Percentiles rank a stretch among this genome's conserved stretches.
These are phyloP conservation scores for Annulohypoxylon moriforme DNA, from an alignment of 495 filamentous ascomycete species.

Conservation along the genomic window DNA sequence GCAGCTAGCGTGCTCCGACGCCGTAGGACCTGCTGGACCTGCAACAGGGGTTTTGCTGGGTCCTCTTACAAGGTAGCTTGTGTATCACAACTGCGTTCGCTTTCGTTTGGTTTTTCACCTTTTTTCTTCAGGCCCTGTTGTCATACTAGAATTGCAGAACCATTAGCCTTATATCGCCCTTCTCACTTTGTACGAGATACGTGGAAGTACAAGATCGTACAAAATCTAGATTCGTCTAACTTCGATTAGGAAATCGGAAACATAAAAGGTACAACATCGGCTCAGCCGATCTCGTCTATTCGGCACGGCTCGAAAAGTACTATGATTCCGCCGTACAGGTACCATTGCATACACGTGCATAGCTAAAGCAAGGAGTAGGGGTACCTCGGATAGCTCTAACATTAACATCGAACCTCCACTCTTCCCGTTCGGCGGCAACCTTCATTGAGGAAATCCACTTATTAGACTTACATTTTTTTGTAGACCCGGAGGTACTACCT, in stretches of 20 bases:
- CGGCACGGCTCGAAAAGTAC: background rate
- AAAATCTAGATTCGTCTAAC: background rate
- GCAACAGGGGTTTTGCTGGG: conserved; percentile 16
- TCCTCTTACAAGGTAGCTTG: conserved; percentile 14
- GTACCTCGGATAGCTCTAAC: conserved; percentile 15
- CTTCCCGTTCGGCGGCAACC: conserved; percentile 21
- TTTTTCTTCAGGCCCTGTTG: conserved; percentile 7
- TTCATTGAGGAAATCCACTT: conserved; percentile 17
- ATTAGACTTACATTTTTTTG: conserved; percentile 25
- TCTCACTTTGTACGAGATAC: background rate
- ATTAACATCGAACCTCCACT: conserved; percentile 8
- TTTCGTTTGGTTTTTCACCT: background rate
- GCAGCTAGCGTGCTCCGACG: conserved; percentile 23
- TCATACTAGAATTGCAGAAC: conserved; percentile 6
- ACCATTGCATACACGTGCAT: conserved; percentile 28
- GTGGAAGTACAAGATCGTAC: background rate
- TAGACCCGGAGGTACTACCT: conserved; percentile 9
- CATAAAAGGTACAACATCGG: conserved; percentile 23
- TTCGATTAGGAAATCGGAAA: background rate
- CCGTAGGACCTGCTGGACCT: conserved; percentile 18
- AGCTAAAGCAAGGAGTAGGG: background rate
- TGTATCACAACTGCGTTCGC: conserved; percentile 18
- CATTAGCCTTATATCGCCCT: background rate
- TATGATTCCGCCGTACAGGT: background rate
- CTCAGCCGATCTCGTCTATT: conserved; percentile 1